Percentiles rank a stretch among this genome's conserved stretches.
Conservation (phyloP, 495 filamentous ascomycete species). For the Penicillium canariense region DNA sequence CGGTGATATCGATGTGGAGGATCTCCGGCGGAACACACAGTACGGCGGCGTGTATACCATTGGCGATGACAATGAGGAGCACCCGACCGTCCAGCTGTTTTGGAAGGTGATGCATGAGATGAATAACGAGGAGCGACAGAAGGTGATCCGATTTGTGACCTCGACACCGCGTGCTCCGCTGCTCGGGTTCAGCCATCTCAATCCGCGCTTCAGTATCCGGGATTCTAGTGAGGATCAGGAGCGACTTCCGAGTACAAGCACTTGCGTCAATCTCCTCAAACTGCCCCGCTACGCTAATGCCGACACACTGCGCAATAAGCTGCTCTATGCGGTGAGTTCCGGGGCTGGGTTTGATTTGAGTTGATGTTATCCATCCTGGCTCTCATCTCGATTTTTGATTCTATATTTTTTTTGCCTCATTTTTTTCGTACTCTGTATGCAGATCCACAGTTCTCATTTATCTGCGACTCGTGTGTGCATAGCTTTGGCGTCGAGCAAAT, state of each 20-base stretch:
- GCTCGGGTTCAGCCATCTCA: constrained; percentile 82
- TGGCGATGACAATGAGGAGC: constrained; percentile 83
- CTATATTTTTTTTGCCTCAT: not conserved
- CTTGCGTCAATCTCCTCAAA: constrained; percentile 94
- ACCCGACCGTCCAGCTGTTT: constrained; percentile 80
- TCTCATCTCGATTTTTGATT: not conserved
- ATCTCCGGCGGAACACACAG: constrained; percentile 78
- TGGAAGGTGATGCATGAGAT: constrained; percentile 85
- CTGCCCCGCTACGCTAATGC: constrained; percentile 75
- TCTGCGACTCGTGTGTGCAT: constrained; percentile 22
- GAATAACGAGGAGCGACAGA: constrained; percentile 69
- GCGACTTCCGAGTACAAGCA: constrained; percentile 89
- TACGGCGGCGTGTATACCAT: constrained; percentile 87
- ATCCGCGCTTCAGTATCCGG: constrained; percentile 83
- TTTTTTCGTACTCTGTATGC: constrained; percentile 3
- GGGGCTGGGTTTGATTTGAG: constrained; percentile 96
- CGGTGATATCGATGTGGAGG: constrained; percentile 80
- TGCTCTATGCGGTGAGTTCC: constrained; percentile 87
- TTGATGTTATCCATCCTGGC: constrained; percentile 33
- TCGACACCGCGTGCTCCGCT: constrained; percentile 90
- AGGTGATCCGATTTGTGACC: constrained; percentile 94
- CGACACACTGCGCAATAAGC: constrained; percentile 64
- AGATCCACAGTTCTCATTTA: not conserved
- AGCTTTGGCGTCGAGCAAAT: constrained; percentile 30
- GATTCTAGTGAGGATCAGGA: constrained; percentile 79